These are phyloP conservation scores for Eleusine indica DNA, from an alignment of 176 grass and related monocot genomes.

Conservation along the genomic window DNA sequence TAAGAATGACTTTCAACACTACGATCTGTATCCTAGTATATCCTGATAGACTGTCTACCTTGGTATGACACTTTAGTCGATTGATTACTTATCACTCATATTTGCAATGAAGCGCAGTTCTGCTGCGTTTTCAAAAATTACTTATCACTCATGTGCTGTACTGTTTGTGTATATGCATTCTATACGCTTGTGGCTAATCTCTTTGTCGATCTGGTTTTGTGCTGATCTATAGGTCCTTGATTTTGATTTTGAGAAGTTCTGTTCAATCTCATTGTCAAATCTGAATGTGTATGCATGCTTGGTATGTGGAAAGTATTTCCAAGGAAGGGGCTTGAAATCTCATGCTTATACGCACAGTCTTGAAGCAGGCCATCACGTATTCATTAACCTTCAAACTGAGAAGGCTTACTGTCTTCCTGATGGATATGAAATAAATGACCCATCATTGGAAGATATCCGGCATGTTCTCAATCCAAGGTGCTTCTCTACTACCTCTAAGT, in stretches of 20 bases:
- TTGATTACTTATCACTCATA: not conserved
- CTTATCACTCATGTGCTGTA: not conserved
- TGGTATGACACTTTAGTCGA: not conserved
- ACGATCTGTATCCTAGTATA: not conserved
- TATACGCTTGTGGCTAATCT: not conserved
- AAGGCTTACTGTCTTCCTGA: conserved; percentile 98
- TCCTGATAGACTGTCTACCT: not conserved
- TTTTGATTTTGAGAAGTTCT: conserved; percentile 99
- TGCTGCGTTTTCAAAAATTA: too few relatives aligned
- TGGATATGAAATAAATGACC: conserved; percentile 96
- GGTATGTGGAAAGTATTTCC: conserved; percentile 98
- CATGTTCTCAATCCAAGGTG: conserved; percentile 99
- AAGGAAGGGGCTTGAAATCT: conserved; percentile 98
- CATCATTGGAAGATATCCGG: conserved; percentile 86
- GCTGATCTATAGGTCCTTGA: conserved; percentile 78
- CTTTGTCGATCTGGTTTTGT: not conserved
- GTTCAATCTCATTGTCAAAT: conserved; percentile 97
- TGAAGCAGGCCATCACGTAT: conserved; percentile 94
- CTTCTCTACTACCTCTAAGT: conserved; percentile 1
- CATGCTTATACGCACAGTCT: conserved; percentile 98
- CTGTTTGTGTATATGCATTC: not conserved
- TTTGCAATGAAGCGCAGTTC: too few relatives aligned
- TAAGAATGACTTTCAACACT: not conserved
- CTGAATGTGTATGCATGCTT: conserved; percentile 97
- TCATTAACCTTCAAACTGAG: conserved; percentile 96